Evolutionary conservation across 2,329 filamentous ascomycete genomes (phyloP), one percentile per base, ranked within the genome.

Genomic region (Cordyceps farinosa): DNA sequence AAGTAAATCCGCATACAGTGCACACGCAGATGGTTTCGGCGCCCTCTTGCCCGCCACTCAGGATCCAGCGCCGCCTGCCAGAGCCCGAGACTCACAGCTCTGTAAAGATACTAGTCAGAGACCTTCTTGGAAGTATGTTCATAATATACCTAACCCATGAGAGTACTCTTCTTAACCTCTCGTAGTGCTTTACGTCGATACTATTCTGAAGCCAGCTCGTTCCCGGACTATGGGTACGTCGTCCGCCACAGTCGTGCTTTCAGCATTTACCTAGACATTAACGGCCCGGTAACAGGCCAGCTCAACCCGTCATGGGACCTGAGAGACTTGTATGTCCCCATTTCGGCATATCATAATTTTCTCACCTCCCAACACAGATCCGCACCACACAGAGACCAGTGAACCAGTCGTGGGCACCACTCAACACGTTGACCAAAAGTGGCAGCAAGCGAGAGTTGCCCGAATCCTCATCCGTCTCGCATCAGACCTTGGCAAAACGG

Each of bases 181-280:
- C 32, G 17, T 64, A 77, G 75, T 68, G 69, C 74, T 58, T 67
- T 72, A 61, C 67, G 67, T 60, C 71, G 75, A 64, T 78, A 78
- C 65, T 64, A 69, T 61, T 78, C 75, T 63, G 66, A 73, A 64
- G 71, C 71, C 66, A 71, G 73, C 68, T 77, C 75, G 64, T 76
- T 77, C 67, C 76, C 76, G 57, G 76, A 78, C 69, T 79, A 78
- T 78, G 76, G 74, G 76, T 78, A 74, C 45, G 69, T 61, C 60
- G 69, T 22, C 32, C 27, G 13, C 10, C 9, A 29, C 64, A 63
- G 65, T 55, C 53, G 55, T 53, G 52, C 36, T 36, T 59, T 59
- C 36, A 32, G 5, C 9, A 52, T 29, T 17, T 11, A 60, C 42
- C 64, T 59, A 56, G 65, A 40, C 61, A 29, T 56, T 66, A 45